These are phyloP conservation scores for Dalechampia spathulata DNA, from an alignment of 441 rosid species.

Conservation along the genomic window DNA sequence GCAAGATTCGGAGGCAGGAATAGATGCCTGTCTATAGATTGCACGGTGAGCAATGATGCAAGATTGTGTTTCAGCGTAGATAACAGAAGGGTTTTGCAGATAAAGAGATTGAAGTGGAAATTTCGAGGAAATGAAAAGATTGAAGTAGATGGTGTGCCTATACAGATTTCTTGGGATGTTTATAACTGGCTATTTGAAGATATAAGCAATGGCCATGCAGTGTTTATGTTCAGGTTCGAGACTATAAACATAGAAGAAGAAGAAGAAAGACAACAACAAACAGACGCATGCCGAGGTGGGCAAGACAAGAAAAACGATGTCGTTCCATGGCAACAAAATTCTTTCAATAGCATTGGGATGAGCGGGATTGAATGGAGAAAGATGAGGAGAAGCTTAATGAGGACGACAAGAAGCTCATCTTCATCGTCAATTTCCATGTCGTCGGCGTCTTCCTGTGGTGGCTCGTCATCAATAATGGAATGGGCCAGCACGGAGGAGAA, in stretches of 20 bases:
- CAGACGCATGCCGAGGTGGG: neutral
- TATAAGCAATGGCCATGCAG: slow-evolving; percentile 36
- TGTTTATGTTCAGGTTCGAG: slow-evolving; percentile 85
- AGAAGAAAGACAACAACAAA: no score
- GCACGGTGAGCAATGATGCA: slow-evolving; percentile 50
- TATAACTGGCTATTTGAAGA: slow-evolving; percentile 79
- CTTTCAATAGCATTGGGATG: no score
- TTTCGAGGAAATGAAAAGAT: slow-evolving; percentile 78
- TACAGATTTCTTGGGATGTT: slow-evolving; percentile 90
- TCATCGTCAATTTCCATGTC: slow-evolving; percentile 74
- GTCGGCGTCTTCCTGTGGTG: slow-evolving; percentile 64
- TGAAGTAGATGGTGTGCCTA: slow-evolving; percentile 62
- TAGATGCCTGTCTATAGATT: slow-evolving; percentile 65
- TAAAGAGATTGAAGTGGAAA: slow-evolving; percentile 81
- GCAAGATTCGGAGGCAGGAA: slow-evolving; percentile 62
- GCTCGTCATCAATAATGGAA: slow-evolving; percentile 80
- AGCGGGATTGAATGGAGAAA: slow-evolving; percentile 63
- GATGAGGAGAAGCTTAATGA: slow-evolving; percentile 60
- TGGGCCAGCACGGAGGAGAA: slow-evolving; percentile 78
- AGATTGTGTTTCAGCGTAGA: slow-evolving; percentile 54
- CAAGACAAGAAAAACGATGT: slow-evolving; percentile 24
- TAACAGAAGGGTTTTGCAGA: slow-evolving; percentile 42
- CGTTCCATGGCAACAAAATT: slow-evolving; percentile 34
- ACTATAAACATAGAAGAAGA: no score
- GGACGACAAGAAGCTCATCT: slow-evolving; percentile 52